Conservation (phyloP, 2,329 filamentous ascomycete species). For the Parastagonospora nodorum region DNA sequence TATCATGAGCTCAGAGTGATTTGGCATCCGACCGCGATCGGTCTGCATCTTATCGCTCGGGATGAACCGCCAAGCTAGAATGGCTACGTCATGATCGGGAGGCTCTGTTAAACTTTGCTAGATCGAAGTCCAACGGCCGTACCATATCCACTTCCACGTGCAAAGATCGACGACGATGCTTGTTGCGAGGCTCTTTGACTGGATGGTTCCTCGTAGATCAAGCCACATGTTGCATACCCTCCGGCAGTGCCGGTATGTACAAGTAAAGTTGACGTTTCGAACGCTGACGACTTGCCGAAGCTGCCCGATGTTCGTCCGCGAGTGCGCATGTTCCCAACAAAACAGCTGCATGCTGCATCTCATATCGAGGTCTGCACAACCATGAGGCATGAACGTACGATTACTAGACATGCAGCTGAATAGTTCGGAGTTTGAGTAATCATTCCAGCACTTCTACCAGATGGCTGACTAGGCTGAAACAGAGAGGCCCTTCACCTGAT, state of each 20-base stretch:
- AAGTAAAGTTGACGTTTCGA: neutral
- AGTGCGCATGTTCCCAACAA: neutral
- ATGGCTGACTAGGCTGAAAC: too few relatives aligned
- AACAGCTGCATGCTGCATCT: too few relatives aligned
- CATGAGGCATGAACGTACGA: neutral
- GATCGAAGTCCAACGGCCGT: neutral
- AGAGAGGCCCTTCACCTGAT: neutral
- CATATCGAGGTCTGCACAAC: too few relatives aligned
- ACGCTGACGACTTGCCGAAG: neutral
- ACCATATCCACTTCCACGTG: neutral
- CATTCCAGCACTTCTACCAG: neutral
- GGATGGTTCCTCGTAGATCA: neutral
- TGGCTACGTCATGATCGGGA: conserved; percentile 1
- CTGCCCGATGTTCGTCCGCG: neutral
- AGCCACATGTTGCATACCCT: neutral
- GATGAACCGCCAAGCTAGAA: neutral
- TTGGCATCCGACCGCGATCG: neutral
- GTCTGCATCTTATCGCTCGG: neutral
- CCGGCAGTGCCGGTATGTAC: neutral
- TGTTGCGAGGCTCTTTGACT: neutral
- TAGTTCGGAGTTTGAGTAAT: neutral
- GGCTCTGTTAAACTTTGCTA: neutral
- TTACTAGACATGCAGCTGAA: neutral
- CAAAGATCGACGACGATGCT: neutral
- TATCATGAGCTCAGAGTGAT: neutral